These are phyloP conservation scores for Cercophora sp. DNA, from an alignment of 495 filamentous ascomycete genomes.

Conservation along the genomic window DNA sequence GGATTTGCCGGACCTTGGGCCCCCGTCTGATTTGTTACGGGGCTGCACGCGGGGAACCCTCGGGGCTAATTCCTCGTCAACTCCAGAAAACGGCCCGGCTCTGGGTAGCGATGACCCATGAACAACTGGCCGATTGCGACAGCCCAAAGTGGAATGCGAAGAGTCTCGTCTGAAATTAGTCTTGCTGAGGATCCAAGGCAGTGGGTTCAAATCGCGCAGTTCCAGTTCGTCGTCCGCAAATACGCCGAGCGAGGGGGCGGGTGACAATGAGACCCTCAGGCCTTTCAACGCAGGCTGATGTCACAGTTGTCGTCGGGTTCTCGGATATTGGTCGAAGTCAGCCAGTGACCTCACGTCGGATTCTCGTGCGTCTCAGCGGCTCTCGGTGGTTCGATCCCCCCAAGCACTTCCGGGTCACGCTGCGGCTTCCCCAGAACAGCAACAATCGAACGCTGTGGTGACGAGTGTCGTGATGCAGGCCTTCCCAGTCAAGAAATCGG, in stretches of 20 bases:
- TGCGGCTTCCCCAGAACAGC: no score
- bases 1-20: constrained; percentile 8
- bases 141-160: no score
- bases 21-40: constrained; percentile 13
- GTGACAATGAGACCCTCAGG: no score
- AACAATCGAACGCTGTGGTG: no score
- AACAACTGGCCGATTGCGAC: no score
- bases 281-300: background rate
- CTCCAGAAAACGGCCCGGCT: constrained; percentile 29
- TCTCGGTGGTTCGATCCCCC: no score
- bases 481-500: no score
- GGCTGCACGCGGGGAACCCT: constrained; percentile 13
- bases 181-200: background rate
- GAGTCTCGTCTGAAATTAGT: no score
- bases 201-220: constrained; percentile 4
- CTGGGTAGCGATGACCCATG: constrained; percentile 19
- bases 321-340: background rate
- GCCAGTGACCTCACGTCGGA: constrained; percentile 1
- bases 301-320: background rate
- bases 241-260: no score
- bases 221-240: background rate
- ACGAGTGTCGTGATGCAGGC: no score
- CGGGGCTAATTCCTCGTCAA: constrained; percentile 7
- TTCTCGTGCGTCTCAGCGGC: no score
- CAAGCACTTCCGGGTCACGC: no score